Percentiles rank a stretch among this genome's conserved stretches.
Conservation (phyloP, 2,329 filamentous ascomycete genomes). For the Phoma sp. region DNA sequence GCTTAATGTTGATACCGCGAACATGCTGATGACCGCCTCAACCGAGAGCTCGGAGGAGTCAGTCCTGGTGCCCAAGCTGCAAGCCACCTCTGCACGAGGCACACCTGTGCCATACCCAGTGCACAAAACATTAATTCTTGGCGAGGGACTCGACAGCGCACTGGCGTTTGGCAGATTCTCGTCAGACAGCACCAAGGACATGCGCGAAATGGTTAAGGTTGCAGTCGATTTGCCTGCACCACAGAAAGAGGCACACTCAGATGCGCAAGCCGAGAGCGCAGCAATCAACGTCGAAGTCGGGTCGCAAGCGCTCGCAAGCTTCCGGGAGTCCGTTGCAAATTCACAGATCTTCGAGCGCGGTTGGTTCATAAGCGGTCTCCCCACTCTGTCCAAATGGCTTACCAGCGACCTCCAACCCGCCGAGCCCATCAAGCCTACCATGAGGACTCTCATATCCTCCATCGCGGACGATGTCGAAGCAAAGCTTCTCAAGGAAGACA, state of each 20-base stretch:
- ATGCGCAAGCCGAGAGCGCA: constrained; percentile 23
- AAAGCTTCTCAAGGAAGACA: constrained; percentile 60
- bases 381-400: constrained; percentile 71
- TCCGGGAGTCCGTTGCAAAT: constrained; percentile 73
- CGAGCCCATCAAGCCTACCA: constrained; percentile 65
- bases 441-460: constrained; percentile 71
- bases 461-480: constrained; percentile 64
- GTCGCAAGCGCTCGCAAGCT: constrained; percentile 66
- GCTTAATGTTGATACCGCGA: constrained; percentile 54
- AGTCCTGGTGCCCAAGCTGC: constrained; percentile 75
- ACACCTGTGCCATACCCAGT: constrained; percentile 79
- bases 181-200: constrained; percentile 46
- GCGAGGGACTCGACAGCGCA: constrained; percentile 73
- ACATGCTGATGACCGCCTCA: constrained; percentile 30
- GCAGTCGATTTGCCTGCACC: constrained; percentile 64
- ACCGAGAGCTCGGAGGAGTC: constrained; percentile 63
- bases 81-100: constrained; percentile 69
- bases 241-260: constrained; percentile 43
- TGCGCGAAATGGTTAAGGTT: constrained; percentile 56
- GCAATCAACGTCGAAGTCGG: constrained; percentile 70
- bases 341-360: constrained; percentile 74
- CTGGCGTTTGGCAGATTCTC: constrained; percentile 57
- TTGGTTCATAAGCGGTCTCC: constrained; percentile 76
- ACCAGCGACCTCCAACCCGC: constrained; percentile 41
- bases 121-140: constrained; percentile 78